Conservation (phyloP, 768 basidiomycete species). For the Termitomyces sp. region DNA sequence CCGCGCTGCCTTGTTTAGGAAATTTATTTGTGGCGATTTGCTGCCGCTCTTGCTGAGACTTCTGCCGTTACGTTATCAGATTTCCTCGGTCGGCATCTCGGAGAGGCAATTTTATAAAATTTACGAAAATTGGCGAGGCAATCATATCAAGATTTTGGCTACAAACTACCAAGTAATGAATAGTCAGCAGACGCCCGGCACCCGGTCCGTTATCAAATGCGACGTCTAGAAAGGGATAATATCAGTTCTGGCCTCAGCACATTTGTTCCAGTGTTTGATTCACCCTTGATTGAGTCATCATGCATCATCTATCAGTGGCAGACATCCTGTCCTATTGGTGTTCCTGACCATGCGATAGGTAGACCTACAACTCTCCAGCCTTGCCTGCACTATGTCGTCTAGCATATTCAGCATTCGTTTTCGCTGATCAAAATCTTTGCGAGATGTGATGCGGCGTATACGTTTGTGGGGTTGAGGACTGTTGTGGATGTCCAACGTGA, state of each 20-base stretch:
- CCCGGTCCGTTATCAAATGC: neutral
- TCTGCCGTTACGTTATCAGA: neutral
- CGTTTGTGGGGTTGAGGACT: constrained; percentile 15
- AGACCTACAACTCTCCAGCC: constrained; percentile 73
- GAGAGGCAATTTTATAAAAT: neutral
- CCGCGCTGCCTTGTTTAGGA: neutral
- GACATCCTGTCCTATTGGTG: constrained; percentile 28
- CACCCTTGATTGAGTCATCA: constrained; percentile 5
- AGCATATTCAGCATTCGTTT: constrained; percentile 62
- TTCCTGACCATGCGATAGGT: constrained; percentile 52
- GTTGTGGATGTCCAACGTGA: constrained; percentile 29
- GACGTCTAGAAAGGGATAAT: neutral
- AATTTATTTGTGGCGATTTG: neutral
- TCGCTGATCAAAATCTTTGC: constrained; percentile 16
- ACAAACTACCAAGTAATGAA: neutral
- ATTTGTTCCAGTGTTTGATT: neutral
- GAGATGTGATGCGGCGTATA: constrained; percentile 12
- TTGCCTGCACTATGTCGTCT: constrained; percentile 65
- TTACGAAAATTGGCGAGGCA: no score
- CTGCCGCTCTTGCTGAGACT: neutral
- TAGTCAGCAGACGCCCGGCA: neutral
- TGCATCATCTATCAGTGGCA: constrained; percentile 18
- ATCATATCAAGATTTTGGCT: neutral
- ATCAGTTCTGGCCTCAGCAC: neutral
- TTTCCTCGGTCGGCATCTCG: neutral